Evolutionary conservation across 345 rosid species (phyloP).

Genomic region (Camelina hispida): DNA sequence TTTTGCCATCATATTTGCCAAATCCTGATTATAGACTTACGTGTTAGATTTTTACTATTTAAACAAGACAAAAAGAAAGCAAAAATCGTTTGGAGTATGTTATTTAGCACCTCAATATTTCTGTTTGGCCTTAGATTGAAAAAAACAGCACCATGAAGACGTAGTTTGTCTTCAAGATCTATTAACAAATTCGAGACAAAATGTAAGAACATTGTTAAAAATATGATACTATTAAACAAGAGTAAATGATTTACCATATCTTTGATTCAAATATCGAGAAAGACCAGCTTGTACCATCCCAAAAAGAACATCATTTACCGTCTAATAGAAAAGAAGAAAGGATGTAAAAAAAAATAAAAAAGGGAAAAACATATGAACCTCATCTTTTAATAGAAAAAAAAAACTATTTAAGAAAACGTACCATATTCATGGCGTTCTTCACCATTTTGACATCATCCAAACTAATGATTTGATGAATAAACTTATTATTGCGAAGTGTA

Average conservation of each 20-base stretch:
- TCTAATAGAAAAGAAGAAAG: background rate
- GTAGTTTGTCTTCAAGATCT: slow-evolving; percentile 36
- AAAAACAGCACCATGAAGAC: slow-evolving; percentile 50
- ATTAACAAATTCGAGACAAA: slow-evolving; percentile 6
- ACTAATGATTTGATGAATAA: slow-evolving; percentile 50
- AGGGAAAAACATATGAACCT: background rate
- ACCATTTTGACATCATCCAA: slow-evolving; percentile 41
- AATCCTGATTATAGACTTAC: slow-evolving; percentile 31
- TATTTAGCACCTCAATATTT: slow-evolving; percentile 54
- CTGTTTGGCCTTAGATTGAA: slow-evolving; percentile 54
- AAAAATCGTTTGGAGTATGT: background rate
- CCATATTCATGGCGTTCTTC: slow-evolving; percentile 34
- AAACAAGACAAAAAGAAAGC: background rate
- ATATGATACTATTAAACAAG: background rate
- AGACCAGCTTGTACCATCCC: slow-evolving; percentile 71
- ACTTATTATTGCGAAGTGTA: slow-evolving; percentile 26
- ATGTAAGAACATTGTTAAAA: background rate
- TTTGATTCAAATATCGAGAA: slow-evolving; percentile 56
- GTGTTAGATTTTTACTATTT: background rate
- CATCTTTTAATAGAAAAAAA: background rate
- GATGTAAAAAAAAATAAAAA: background rate
- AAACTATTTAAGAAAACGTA: slow-evolving; percentile 7
- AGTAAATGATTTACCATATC: slow-evolving; percentile 48
- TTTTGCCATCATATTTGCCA: slow-evolving; percentile 58
- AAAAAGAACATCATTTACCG: slow-evolving; percentile 59